phyloP scores from a whole-genome alignment of 129 eudicot genomes.

The Lonicera japonica region DNA sequence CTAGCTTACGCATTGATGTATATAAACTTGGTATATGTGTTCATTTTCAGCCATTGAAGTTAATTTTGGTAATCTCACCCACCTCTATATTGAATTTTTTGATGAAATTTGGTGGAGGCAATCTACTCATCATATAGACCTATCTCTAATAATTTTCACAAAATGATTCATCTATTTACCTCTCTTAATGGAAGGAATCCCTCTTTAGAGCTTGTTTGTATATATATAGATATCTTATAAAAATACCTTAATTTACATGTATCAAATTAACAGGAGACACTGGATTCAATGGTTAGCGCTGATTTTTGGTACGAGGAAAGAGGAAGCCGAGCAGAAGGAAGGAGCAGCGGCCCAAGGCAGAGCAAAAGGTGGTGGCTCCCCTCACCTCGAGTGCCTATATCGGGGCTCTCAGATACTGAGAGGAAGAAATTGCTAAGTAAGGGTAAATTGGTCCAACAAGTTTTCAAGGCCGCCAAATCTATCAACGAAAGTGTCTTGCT shows the following conservation, averaged over 20 bases:
- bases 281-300: constrained; percentile 62
- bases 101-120: too few relatives aligned
- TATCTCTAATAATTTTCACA: too few relatives aligned
- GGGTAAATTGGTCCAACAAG: constrained; percentile 71
- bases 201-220: too few relatives aligned
- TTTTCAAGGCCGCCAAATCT: constrained; percentile 92
- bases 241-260: background rate
- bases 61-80: too few relatives aligned
- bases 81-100: too few relatives aligned
- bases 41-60: too few relatives aligned
- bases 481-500: constrained; percentile 69
- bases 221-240: too few relatives aligned
- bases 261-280: constrained; percentile 41
- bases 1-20: background rate
- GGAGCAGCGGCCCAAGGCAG: constrained; percentile 34
- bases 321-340: constrained; percentile 68
- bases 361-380: constrained; percentile 94
- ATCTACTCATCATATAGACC: too few relatives aligned
- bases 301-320: constrained; percentile 91
- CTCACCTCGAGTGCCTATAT: constrained; percentile 59
- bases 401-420: constrained; percentile 65
- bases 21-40: too few relatives aligned
- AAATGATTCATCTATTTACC: too few relatives aligned
- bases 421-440: constrained; percentile 55
- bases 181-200: too few relatives aligned